phyloP scores from a whole-genome alignment of 805 yeast genomes.

The Ogataea chonburiensis region DNA sequence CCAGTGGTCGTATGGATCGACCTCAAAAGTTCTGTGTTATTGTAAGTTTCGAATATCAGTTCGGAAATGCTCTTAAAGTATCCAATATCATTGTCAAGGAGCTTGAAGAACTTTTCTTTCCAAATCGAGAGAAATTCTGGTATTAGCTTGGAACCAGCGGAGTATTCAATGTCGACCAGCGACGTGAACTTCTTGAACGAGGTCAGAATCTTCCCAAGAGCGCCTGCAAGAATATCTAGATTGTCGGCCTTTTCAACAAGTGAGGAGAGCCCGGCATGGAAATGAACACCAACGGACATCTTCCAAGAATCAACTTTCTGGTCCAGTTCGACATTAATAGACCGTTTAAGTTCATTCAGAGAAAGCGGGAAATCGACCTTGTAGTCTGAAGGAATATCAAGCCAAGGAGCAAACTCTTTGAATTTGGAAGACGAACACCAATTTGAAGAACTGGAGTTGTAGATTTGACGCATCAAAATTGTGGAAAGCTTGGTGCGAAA shows the following conservation, averaged over 20 bases:
- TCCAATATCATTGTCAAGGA: conserved; percentile 16
- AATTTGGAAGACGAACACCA: conserved; percentile 31
- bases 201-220: conserved; percentile 22
- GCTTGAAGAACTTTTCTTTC: conserved; percentile 17
- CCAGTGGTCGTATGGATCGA: conserved; percentile 18
- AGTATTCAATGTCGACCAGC: conserved; percentile 22
- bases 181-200: conserved; percentile 35
- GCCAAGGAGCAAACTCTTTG: conserved; percentile 32
- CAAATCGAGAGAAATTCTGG: conserved; percentile 21
- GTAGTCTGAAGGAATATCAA: conserved; percentile 20
- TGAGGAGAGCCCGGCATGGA: conserved; percentile 10
- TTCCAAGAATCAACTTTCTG: conserved; percentile 23
- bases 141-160: conserved; percentile 13
- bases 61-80: conserved; percentile 23
- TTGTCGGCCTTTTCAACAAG: conserved; percentile 11
- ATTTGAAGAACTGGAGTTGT: conserved; percentile 21
- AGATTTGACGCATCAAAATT: conserved; percentile 22
- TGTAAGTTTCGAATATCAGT: conserved; percentile 18
- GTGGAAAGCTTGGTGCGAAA: conserved; percentile 28
- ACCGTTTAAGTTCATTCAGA: conserved; percentile 14
- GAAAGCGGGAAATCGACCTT: conserved; percentile 24
- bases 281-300: conserved; percentile 17
- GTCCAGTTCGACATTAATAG: conserved; percentile 13
- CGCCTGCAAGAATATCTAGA: conserved; percentile 20
- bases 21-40: conserved; percentile 11